Evolutionary conservation across 768 basidiomycete genomes (phyloP).

Genomic region (Boletus rubescentipes): DNA sequence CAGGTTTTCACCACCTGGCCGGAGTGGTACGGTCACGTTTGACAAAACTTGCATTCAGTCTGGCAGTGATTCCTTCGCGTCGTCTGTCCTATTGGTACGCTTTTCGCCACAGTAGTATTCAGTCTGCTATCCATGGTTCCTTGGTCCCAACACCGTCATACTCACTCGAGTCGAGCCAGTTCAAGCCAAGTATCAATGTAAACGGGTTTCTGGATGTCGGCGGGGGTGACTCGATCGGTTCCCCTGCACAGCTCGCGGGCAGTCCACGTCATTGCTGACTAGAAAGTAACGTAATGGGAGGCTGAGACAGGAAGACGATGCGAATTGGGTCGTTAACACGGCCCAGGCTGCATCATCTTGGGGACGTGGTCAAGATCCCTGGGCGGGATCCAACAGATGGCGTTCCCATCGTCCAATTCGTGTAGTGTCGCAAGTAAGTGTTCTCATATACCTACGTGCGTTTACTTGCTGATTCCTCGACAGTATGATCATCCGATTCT

Average conservation of each 20-base stretch:
- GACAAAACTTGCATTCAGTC: conserved; percentile 12
- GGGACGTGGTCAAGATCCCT: conserved; percentile 20
- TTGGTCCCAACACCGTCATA: conserved; percentile 4
- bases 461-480: not conserved
- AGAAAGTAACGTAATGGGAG: conserved; percentile 17
- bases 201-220: conserved; percentile 20
- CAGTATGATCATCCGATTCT: conserved; percentile 8
- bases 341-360: conserved; percentile 21
- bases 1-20: too few species aligned
- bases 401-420: conserved; percentile 17
- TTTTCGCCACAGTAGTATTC: not conserved
- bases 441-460: not conserved
- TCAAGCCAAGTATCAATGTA: conserved; percentile 7
- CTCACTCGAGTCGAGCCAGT: conserved; percentile 4
- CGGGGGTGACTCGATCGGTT: not conserved
- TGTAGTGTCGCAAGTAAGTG: conserved; percentile 13
- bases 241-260: not conserved
- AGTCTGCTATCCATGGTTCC: conserved; percentile 1
- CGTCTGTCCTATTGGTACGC: conserved; percentile 8
- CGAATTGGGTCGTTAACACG: conserved; percentile 22
- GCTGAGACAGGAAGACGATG: conserved; percentile 14
- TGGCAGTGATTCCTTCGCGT: conserved; percentile 9
- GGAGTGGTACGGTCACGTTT: conserved; percentile 12
- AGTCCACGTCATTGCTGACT: not conserved
- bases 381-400: conserved; percentile 21